A percentile compares a stretch with the other conserved stretches of the same genome.
phyloP scores from a whole-genome alignment of 2,329 filamentous ascomycete species.

The Paecilomyces sp. region DNA sequence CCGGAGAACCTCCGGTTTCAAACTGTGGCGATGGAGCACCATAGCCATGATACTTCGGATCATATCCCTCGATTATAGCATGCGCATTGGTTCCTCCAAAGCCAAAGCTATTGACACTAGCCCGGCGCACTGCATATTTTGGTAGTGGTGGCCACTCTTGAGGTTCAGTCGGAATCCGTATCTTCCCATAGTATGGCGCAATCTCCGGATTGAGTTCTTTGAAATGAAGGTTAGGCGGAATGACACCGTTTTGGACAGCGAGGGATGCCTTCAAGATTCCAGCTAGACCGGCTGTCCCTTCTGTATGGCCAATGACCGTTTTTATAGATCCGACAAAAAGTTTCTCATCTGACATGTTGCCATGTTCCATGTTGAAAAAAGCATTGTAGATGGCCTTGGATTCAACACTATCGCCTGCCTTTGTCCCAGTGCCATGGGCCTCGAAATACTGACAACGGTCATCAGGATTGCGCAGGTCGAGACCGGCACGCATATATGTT shows the following conservation, averaged over 20 bases:
- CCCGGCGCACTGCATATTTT: conserved; percentile 19
- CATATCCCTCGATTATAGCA: conserved; percentile 31
- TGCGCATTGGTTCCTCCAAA: conserved; percentile 39
- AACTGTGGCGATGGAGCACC: too few species aligned
- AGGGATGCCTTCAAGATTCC: neutral
- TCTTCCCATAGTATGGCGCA: conserved; percentile 6
- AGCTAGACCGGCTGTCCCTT: conserved; percentile 8
- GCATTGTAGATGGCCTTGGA: conserved; percentile 16
- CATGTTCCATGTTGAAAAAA: conserved; percentile 10
- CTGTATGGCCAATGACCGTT: conserved; percentile 34
- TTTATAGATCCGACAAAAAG: conserved; percentile 27
- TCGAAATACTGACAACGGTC: conserved; percentile 38
- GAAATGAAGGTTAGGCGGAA: neutral
- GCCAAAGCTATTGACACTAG: conserved; percentile 42
- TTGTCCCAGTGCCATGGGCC: conserved; percentile 39
- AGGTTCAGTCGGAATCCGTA: conserved; percentile 8
- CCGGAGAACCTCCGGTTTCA: too few species aligned
- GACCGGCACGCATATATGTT: conserved; percentile 32
- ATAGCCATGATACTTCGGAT: neutral
- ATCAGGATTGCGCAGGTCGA: conserved; percentile 19
- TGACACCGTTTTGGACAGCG: neutral
- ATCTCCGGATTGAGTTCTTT: conserved; percentile 6
- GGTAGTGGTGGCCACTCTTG: conserved; percentile 15
- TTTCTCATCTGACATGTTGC: neutral
- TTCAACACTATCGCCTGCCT: conserved; percentile 24